Evolutionary conservation across 2,329 filamentous ascomycete genomes (phyloP).

Genomic region (Hypocreales sp.): DNA sequence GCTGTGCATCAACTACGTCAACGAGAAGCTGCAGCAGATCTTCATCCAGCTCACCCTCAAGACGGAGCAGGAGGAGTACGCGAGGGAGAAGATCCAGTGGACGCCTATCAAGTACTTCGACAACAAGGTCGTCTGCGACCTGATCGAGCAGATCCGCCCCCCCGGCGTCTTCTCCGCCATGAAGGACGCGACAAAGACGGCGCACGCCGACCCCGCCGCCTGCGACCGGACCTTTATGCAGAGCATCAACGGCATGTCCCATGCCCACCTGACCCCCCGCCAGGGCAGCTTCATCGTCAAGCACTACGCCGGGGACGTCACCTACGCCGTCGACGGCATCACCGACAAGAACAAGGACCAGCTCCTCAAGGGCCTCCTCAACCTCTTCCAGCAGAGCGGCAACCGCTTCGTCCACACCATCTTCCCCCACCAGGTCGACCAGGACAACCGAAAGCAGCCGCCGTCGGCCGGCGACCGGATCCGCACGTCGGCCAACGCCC

Average conservation of each 20-base stretch:
- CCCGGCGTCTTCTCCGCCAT: slow-evolving; percentile 88
- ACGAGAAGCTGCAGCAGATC: slow-evolving; percentile 97
- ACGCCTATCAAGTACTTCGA: slow-evolving; percentile 99
- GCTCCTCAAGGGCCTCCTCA: slow-evolving; percentile 82
- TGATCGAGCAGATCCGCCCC: slow-evolving; percentile 85
- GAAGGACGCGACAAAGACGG: slow-evolving; percentile 97
- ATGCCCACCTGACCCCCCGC: slow-evolving; percentile 78
- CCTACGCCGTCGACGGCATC: slow-evolving; percentile 88
- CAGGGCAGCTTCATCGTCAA: slow-evolving; percentile 98
- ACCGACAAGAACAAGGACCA: slow-evolving; percentile 99
- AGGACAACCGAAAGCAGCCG: slow-evolving; percentile 86
- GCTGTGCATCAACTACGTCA: slow-evolving; percentile 98
- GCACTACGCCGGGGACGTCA: slow-evolving; percentile 95
- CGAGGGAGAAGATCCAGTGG: slow-evolving; percentile 92
- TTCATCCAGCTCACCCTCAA: slow-evolving; percentile 96
- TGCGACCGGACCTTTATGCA: slow-evolving; percentile 95
- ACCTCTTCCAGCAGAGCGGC: slow-evolving; percentile 66
- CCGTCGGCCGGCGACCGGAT: slow-evolving; percentile 96
- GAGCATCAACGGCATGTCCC: slow-evolving; percentile 76
- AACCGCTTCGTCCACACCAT: slow-evolving; percentile 78
- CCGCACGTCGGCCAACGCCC: slow-evolving; percentile 81
- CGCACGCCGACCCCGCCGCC: slow-evolving; percentile 84
- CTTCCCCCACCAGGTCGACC: slow-evolving; percentile 87
- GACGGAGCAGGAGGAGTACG: slow-evolving; percentile 95
- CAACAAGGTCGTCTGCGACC: slow-evolving; percentile 95